A percentile compares a stretch with the other conserved stretches of the same genome.
Evolutionary conservation across 2,329 filamentous ascomycete species (phyloP).

Genomic region (Neopestalotiopsis rosae): DNA sequence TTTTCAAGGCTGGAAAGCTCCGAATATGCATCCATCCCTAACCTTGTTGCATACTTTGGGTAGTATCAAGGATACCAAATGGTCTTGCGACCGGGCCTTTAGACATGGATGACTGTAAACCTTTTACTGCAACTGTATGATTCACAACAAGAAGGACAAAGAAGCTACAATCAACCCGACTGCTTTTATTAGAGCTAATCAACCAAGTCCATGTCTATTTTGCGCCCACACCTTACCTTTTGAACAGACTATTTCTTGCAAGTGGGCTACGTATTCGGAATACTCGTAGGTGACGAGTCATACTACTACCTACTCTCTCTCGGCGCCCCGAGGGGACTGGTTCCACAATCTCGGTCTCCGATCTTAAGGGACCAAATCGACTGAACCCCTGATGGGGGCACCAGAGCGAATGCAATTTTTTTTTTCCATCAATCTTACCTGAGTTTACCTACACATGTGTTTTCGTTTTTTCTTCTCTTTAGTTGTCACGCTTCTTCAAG

Average conservation of each 20-base stretch:
- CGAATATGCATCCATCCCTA: conserved; percentile 21
- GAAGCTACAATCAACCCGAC: neutral
- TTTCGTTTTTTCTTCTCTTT: no score
- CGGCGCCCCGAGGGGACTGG: neutral
- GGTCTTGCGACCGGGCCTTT: neutral
- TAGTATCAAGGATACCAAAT: conserved; percentile 25
- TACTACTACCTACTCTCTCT: neutral
- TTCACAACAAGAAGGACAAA: neutral
- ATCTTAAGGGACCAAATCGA: neutral
- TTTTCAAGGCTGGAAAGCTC: neutral
- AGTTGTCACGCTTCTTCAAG: no score
- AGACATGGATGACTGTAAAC: neutral
- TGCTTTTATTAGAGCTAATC: neutral
- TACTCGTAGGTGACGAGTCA: neutral
- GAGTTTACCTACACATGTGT: no score
- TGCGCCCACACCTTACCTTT: neutral
- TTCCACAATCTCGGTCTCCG: neutral
- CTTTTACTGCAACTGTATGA: neutral
- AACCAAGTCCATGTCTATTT: neutral
- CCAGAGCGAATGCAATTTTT: no score
- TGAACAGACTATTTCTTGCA: neutral
- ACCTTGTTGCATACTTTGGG: conserved; percentile 17
- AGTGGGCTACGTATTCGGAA: neutral
- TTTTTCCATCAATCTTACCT: neutral
- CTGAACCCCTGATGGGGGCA: no score